phyloP scores from a whole-genome alignment of 1,139 yeast genomes.

The Hemisphaericaspora lyxosophila region DNA sequence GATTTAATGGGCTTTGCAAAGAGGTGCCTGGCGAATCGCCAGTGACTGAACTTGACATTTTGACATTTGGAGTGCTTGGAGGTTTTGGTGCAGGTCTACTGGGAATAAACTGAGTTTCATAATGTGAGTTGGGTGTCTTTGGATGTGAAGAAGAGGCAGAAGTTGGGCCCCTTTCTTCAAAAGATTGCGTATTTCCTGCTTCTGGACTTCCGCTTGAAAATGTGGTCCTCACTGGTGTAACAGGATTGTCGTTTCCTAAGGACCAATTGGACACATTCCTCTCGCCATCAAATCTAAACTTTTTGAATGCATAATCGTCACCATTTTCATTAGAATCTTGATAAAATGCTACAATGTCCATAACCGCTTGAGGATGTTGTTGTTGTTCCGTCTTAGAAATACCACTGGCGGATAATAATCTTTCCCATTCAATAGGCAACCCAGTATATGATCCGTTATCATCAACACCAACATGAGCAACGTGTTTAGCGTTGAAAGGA shows the following conservation, averaged over 20 bases:
- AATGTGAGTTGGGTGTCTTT: slow-evolving; percentile 23
- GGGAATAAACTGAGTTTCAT: slow-evolving; percentile 56
- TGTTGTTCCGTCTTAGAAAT: slow-evolving; percentile 82
- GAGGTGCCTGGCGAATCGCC: not conserved
- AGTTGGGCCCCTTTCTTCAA: slow-evolving; percentile 3
- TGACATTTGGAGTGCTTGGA: slow-evolving; percentile 22
- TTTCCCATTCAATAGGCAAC: slow-evolving; percentile 90
- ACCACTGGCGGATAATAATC: slow-evolving; percentile 78
- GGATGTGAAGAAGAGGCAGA: slow-evolving; percentile 12
- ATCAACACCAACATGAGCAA: slow-evolving; percentile 91
- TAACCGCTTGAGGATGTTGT: slow-evolving; percentile 90
- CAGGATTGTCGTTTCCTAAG: not conserved
- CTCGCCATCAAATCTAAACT: slow-evolving; percentile 49
- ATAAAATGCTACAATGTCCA: slow-evolving; percentile 88
- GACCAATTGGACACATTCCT: slow-evolving; percentile 18
- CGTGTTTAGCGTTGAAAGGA: slow-evolving; percentile 87
- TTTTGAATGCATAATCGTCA: slow-evolving; percentile 75
- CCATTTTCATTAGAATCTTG: slow-evolving; percentile 64
- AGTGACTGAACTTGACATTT: not conserved
- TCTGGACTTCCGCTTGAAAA: not conserved
- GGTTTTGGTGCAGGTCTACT: slow-evolving; percentile 70
- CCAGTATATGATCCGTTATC: slow-evolving; percentile 88
- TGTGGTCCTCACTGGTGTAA: slow-evolving; percentile 7
- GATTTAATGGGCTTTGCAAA: slow-evolving; percentile 1
- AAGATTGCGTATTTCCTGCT: not conserved